These are phyloP conservation scores for Polychytrium aggregatum DNA, from an alignment of 192 early-diverging fungal species.

Conservation along the genomic window DNA sequence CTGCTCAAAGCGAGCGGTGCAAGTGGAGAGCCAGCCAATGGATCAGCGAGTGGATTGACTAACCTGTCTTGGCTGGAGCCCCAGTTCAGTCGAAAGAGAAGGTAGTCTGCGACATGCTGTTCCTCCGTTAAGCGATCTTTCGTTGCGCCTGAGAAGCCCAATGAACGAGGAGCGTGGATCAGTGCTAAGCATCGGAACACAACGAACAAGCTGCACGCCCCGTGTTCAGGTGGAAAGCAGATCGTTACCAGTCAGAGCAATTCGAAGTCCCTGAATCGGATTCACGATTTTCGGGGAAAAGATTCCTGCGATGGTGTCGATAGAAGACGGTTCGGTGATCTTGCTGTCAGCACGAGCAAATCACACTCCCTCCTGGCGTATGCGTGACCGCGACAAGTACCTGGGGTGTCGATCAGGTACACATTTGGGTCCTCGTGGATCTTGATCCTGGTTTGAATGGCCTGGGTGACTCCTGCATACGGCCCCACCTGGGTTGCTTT, in stretches of 20 bases:
- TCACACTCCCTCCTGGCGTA: background rate
- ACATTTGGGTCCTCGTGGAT: slow-evolving; percentile 82
- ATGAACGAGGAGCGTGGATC: no score
- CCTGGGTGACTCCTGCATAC: slow-evolving; percentile 75
- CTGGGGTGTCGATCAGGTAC: slow-evolving; percentile 87
- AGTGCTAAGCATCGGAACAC: background rate
- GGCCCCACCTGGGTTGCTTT: slow-evolving; percentile 80
- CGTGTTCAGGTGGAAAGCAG: no score
- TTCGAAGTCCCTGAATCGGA: slow-evolving; percentile 74
- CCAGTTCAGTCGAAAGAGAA: slow-evolving; percentile 72
- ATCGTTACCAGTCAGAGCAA: slow-evolving; percentile 64
- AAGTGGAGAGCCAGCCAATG: background rate
- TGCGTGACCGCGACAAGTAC: background rate
- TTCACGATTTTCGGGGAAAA: slow-evolving; percentile 79
- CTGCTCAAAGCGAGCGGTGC: background rate
- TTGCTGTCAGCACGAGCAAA: slow-evolving; percentile 5
- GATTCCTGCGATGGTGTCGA: no score
- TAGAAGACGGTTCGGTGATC: no score
- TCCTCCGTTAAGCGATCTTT: slow-evolving; percentile 74
- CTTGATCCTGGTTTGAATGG: slow-evolving; percentile 62
- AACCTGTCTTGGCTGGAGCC: background rate
- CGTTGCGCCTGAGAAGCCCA: slow-evolving; percentile 46
- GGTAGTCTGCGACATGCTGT: slow-evolving; percentile 77
- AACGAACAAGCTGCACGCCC: background rate
- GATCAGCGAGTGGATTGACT: background rate